Conservation (phyloP, 2,329 filamentous ascomycete species). For the Tolypocladium endophyticum region DNA sequence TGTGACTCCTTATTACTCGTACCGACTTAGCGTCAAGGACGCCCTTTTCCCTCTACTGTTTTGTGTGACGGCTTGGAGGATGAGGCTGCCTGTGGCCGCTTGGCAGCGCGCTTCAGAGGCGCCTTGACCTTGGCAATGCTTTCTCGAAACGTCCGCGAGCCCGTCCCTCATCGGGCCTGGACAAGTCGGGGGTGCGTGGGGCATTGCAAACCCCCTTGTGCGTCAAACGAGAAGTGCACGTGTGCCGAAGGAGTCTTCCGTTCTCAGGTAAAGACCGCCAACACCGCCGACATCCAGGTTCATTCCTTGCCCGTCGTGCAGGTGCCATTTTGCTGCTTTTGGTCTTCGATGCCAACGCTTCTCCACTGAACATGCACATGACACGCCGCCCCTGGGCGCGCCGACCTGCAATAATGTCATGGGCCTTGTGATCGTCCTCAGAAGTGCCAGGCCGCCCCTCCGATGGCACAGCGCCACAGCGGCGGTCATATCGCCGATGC, state of each 20-base stretch:
- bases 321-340: neutral
- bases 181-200: neutral
- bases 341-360: neutral
- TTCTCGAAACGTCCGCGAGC: neutral
- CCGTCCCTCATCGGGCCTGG: neutral
- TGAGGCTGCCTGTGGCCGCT: neutral
- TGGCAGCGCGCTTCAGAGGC: neutral
- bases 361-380: neutral
- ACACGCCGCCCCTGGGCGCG: neutral
- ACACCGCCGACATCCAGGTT: neutral
- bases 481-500: neutral
- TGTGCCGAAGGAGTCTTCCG: no score
- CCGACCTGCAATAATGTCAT: neutral
- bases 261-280: neutral
- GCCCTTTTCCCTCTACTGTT: neutral
- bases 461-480: neutral
- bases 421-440: neutral
- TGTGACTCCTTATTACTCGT: conserved; percentile 1
- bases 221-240: no score
- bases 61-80: neutral
- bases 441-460: neutral
- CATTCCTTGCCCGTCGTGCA: neutral
- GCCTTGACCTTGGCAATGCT: neutral
- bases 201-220: neutral
- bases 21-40: conserved; percentile 3